Evolutionary conservation across 192 early-diverging fungal genomes (phyloP).

Genomic region (Rhizoclosmatium globosum): DNA sequence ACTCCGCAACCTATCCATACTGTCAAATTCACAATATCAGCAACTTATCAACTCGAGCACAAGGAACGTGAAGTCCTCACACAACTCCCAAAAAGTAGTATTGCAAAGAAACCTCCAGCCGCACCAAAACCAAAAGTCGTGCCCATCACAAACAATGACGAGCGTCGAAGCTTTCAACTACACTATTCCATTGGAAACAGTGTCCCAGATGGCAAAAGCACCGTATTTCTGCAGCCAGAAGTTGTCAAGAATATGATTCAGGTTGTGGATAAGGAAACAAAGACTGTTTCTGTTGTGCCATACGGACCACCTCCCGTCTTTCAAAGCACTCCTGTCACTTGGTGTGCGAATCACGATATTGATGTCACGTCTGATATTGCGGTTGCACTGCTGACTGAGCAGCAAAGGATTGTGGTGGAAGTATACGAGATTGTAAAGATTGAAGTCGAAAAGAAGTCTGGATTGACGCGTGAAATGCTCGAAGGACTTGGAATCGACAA

Average conservation of each 20-base stretch:
- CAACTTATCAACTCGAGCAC: background rate
- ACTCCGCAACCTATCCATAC: background rate
- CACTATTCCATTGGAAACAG: slow-evolving; percentile 6
- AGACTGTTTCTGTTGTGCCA: background rate
- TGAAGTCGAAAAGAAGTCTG: slow-evolving; percentile 27
- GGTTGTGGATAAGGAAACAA: background rate
- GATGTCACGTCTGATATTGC: slow-evolving; percentile 6
- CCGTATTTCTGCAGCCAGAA: slow-evolving; percentile 13
- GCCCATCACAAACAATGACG: slow-evolving; percentile 11
- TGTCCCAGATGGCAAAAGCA: slow-evolving; percentile 12
- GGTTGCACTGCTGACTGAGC: background rate
- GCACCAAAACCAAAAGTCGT: background rate
- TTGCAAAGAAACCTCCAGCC: background rate
- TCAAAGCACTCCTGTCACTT: background rate
- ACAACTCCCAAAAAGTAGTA: background rate
- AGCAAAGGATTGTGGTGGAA: background rate
- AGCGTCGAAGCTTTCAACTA: slow-evolving; percentile 12
- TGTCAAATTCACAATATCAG: slow-evolving; percentile 2
- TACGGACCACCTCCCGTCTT: background rate
- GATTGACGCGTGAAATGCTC: slow-evolving; percentile 25
- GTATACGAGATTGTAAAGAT: slow-evolving; percentile 18
- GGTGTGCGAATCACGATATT: background rate
- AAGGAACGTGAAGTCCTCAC: background rate
- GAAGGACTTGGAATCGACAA: background rate
- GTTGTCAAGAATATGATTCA: background rate